Base-by-base conservation (phyloP, 441 rosid genomes). In the Erysimum pusillum region DNA sequence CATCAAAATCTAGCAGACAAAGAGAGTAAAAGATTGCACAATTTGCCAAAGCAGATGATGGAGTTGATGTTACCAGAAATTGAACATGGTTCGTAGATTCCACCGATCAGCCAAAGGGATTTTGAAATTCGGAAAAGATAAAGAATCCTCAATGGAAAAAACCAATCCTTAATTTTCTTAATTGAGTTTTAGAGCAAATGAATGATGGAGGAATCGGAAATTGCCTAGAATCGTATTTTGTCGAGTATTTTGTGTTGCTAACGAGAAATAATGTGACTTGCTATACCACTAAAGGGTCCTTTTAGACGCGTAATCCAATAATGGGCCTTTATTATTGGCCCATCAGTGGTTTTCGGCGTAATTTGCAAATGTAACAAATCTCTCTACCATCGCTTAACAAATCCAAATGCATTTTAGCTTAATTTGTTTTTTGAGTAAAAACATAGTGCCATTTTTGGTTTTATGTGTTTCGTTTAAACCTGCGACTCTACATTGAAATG, bases 61-160 rank as follows among this genome's bases (percentile, higher is more conserved):
- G 58, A 46, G 67, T 14, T 22, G 28, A 41, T 34, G 60, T 18
- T 87, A 92, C 97, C 97, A 89, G 85, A 92, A 92, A 79, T 83
- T 92, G 87, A 88, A 92, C 97, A 92, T 90, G 53, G 85, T 79
- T 79, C 15, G 54, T 60, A 36, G 69, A 74, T 13, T 34, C 31
- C 12, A 57, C 54, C 14, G 76, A 83, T 72, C 22, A 56, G 9
- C 56, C 7, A 72, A 65, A 57, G 72, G 3, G 46, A 4, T 18
- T 52, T 22, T 39, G 39, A 66, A 66, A 10, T 39, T 6, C 20
- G 51, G 1, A 36, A 11, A 25, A 25, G 28, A 28, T 28, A 28
- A 28, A n/a, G n/a, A n/a, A n/a, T n/a, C n/a, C n/a, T n/a, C n/a
- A n/a, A n/a, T n/a, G n/a, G n/a, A n/a, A n/a, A n/a, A n/a, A n/a